A percentile compares a stretch with the other conserved stretches of the same genome.
Evolutionary conservation across 129 eudicot genomes (phyloP).

Genomic region (Deinandra increscens): DNA sequence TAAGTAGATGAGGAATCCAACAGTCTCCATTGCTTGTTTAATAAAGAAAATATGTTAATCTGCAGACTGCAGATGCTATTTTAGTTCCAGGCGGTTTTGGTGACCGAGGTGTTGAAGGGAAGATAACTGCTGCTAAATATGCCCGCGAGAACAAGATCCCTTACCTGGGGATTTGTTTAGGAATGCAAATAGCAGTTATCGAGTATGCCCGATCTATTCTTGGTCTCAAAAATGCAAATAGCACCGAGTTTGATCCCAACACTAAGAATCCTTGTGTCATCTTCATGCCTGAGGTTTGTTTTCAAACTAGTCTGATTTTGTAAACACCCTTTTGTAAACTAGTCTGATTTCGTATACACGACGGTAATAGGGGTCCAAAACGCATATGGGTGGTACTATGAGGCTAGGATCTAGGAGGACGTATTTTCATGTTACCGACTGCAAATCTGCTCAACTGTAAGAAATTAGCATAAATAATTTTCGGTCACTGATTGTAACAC

Average conservation of each 20-base stretch:
- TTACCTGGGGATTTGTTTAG: slow-evolving; percentile 83
- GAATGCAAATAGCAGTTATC: slow-evolving; percentile 92
- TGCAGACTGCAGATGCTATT: slow-evolving; percentile 69
- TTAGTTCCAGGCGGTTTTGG: slow-evolving; percentile 97
- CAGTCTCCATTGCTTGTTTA: neutral
- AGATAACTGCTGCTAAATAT: slow-evolving; percentile 83
- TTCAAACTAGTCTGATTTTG: slow-evolving; percentile 2
- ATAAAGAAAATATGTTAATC: neutral
- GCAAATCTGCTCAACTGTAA: slow-evolving; percentile 82
- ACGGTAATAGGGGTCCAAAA: slow-evolving; percentile 70
- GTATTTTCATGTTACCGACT: slow-evolving; percentile 53
- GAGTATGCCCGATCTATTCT: slow-evolving; percentile 84
- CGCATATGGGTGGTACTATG: slow-evolving; percentile 99
- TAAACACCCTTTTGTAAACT: neutral
- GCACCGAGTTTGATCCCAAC: slow-evolving; percentile 82
- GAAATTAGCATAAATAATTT: slow-evolving; percentile 22
- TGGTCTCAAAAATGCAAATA: slow-evolving; percentile 74
- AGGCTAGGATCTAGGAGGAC: slow-evolving; percentile 96
- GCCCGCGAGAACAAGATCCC: slow-evolving; percentile 82
- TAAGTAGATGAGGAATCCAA: neutral
- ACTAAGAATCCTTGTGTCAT: slow-evolving; percentile 82
- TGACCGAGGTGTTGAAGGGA: slow-evolving; percentile 94
- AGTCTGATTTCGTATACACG: slow-evolving; percentile 13
- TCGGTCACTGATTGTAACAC: neutral
- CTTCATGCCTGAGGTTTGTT: slow-evolving; percentile 88